Conservation (phyloP, 805 yeast species). For the Candida stauntonica region DNA sequence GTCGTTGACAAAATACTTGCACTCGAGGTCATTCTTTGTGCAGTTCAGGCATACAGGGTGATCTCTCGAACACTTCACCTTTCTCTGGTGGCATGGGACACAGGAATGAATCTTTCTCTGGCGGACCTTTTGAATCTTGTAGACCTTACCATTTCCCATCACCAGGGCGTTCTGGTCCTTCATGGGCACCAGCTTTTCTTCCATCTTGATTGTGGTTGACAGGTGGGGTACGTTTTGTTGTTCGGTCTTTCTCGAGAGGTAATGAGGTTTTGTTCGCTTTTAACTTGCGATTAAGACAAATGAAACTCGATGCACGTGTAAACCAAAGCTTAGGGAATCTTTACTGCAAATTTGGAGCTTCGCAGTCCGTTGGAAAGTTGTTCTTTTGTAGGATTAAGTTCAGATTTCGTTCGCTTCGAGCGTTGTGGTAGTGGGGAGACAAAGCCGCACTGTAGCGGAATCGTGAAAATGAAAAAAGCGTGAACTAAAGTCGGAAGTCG, state of each 20-base stretch:
- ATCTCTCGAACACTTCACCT: conserved; percentile 51
- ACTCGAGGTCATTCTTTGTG: conserved; percentile 39
- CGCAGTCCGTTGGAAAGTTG: too few species aligned
- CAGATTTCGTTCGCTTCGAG: neutral
- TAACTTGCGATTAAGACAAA: too few species aligned
- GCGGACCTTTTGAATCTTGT: conserved; percentile 57
- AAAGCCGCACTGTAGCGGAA: neutral
- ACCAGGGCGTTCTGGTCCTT: conserved; percentile 34
- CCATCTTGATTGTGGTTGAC: conserved; percentile 5
- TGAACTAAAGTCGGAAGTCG: too few species aligned
- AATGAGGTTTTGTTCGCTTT: too few species aligned
- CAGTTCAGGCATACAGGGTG: conserved; percentile 51
- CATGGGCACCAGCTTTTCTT: conserved; percentile 27
- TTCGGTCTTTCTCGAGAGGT: neutral
- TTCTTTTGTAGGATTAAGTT: too few species aligned
- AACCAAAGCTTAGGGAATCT: too few species aligned
- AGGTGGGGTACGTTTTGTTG: neutral
- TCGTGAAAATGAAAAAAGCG: neutral
- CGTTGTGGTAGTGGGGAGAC: neutral
- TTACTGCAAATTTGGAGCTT: too few species aligned
- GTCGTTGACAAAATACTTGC: conserved; percentile 56
- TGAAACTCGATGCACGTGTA: too few species aligned
- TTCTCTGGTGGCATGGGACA: conserved; percentile 53
- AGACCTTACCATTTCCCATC: conserved; percentile 47
- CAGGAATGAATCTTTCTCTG: conserved; percentile 56